phyloP scores from a whole-genome alignment of 2,329 filamentous ascomycete species.

The Ceratocystis huliohia region DNA sequence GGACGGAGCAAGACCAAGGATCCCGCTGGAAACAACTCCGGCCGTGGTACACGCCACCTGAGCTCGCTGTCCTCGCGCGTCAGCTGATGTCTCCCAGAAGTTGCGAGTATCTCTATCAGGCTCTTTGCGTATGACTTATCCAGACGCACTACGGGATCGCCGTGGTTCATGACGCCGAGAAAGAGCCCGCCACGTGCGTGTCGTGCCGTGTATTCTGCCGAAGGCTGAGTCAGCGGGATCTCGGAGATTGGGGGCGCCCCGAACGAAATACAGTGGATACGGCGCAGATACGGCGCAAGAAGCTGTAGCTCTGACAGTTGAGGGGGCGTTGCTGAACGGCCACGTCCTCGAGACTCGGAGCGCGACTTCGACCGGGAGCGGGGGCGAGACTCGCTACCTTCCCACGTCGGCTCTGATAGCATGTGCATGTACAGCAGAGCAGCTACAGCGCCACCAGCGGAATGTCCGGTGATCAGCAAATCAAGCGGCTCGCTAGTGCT shows the following conservation, averaged over 20 bases:
- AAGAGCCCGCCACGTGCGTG: constrained; percentile 48
- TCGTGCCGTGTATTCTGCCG: constrained; percentile 30
- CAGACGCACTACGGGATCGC: constrained; percentile 65
- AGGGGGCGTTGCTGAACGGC: neutral
- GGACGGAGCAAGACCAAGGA: constrained; percentile 52
- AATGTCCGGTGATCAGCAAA: constrained; percentile 74
- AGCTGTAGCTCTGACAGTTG: constrained; percentile 41
- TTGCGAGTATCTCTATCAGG: constrained; percentile 56
- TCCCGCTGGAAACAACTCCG: constrained; percentile 57
- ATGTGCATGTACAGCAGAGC: constrained; percentile 72
- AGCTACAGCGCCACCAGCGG: constrained; percentile 73
- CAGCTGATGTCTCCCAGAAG: constrained; percentile 35
- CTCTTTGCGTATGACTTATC: constrained; percentile 65
- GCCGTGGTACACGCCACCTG: constrained; percentile 53
- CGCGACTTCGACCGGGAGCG: constrained; percentile 47
- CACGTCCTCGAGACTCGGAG: constrained; percentile 33
- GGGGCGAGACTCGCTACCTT: constrained; percentile 25
- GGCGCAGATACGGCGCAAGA: constrained; percentile 58
- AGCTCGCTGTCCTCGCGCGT: neutral
- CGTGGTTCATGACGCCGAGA: constrained; percentile 71
- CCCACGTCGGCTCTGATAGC: constrained; percentile 39
- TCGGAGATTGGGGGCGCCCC: constrained; percentile 69
- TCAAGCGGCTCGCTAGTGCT: constrained; percentile 44
- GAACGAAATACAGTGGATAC: constrained; percentile 75
- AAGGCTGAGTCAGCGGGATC: constrained; percentile 42